phyloP scores from a whole-genome alignment of 345 rosid species.

The Kandelia obovata region DNA sequence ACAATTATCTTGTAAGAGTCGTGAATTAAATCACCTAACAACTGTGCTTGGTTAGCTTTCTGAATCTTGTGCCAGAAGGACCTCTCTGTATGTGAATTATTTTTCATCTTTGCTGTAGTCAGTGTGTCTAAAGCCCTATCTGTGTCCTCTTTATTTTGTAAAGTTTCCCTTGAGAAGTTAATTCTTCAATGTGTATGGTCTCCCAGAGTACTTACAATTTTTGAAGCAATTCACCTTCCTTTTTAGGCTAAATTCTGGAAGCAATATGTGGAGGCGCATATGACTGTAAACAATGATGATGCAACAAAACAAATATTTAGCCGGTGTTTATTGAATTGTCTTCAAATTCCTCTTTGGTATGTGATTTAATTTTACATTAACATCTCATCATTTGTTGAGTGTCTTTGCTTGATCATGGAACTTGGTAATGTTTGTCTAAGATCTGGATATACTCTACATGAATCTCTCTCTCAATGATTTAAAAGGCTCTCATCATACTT shows the following conservation, averaged over 20 bases:
- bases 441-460: not conserved
- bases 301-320: slow-evolving; percentile 92
- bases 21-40: too few species aligned
- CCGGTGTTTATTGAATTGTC: slow-evolving; percentile 85
- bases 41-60: too few species aligned
- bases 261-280: slow-evolving; percentile 90
- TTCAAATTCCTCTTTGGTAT: slow-evolving; percentile 94
- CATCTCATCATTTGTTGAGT: slow-evolving; percentile 2
- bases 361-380: slow-evolving; percentile 8
- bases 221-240: slow-evolving; percentile 9
- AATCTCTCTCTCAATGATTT: slow-evolving; percentile 1
- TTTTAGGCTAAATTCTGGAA: slow-evolving; percentile 89
- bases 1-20: too few species aligned
- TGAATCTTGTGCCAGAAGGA: too few species aligned
- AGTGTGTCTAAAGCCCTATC: too few species aligned
- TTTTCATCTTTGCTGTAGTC: too few species aligned
- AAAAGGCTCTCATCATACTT: not conserved
- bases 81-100: too few species aligned
- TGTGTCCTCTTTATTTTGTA: not conserved
- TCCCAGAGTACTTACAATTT: not conserved
- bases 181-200: not conserved
- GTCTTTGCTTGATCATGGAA: not conserved
- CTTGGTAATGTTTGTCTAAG: not conserved
- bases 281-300: slow-evolving; percentile 80
- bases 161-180: not conserved